Percentiles rank a stretch among this genome's conserved stretches.
Conservation (phyloP, 2,329 filamentous ascomycete species). For the Colletotrichum sp. region DNA sequence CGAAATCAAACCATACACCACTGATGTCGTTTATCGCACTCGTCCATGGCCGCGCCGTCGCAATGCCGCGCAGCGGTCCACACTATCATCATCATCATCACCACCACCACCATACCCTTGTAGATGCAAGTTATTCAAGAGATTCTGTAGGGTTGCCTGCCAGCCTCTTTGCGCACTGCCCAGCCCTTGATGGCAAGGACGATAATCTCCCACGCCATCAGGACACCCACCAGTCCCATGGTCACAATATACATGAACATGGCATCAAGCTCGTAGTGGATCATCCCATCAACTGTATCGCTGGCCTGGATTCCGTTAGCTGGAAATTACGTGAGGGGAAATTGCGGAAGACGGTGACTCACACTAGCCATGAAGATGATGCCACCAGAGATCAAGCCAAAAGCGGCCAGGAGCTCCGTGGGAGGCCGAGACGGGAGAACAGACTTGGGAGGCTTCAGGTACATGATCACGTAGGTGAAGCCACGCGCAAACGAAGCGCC, state of each 20-base stretch:
- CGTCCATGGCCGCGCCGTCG: neutral
- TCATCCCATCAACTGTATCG: slow-evolving; percentile 79
- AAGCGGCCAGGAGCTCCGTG: slow-evolving; percentile 85
- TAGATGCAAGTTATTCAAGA: neutral
- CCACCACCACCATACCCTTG: neutral
- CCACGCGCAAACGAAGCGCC: slow-evolving; percentile 80
- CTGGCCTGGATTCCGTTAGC: slow-evolving; percentile 32
- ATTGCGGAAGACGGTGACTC: slow-evolving; percentile 40
- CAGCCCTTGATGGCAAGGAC: slow-evolving; percentile 87
- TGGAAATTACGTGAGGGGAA: neutral
- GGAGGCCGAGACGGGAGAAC: slow-evolving; percentile 83
- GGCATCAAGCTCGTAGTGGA: slow-evolving; percentile 77
- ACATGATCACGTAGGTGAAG: slow-evolving; percentile 80
- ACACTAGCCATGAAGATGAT: slow-evolving; percentile 92
- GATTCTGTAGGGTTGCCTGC: neutral
- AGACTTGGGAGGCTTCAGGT: slow-evolving; percentile 80
- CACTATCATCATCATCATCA: neutral
- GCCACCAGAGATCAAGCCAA: slow-evolving; percentile 86
- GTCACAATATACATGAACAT: slow-evolving; percentile 94
- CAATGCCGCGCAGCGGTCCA: neutral
- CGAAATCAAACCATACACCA: neutral
- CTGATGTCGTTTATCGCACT: neutral
- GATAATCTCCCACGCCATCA: slow-evolving; percentile 85
- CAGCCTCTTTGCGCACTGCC: slow-evolving; percentile 62
- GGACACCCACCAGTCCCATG: slow-evolving; percentile 79